Evolutionary conservation across 805 yeast species (phyloP), one percentile per base, ranked within the genome.

Genomic region (Saccharomyces eubayanus): DNA sequence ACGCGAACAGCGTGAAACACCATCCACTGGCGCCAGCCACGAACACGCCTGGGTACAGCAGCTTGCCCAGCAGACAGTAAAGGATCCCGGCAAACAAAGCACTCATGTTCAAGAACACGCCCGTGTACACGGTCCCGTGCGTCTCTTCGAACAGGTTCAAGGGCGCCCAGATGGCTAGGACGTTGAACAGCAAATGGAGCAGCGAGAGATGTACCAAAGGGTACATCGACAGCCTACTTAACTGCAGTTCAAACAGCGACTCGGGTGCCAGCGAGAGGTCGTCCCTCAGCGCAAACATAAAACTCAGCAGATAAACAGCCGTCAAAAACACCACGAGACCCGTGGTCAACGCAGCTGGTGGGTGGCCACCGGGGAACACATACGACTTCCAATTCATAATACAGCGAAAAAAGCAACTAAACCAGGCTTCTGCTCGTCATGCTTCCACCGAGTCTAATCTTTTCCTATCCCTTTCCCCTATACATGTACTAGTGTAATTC

Each of bases 121-220:
- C 96, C 3, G 96, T 86, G 68, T 88, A 81, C 2, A 89, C 85
- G 0, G 97, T 89, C 5, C 97, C 97, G 62, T 88, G 85, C 24
- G 70, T 66, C 53, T 76, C 72, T 73, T 89, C 97, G 68, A 84
- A 89, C 51, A 75, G 74, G 11, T 84, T 73, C 61, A 89, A 67
- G 21, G 87, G 82, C 0, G 85, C 78, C 54, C 78, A 73, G 47
- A 89, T 64, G 1, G 85, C 77, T 41, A 81, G 55, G 8, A 80
- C 54, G 61, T 88, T 89, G 61, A 85, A 69, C 3, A 78, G 48
- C 65, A 89, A 71, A 65, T 89, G 96, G 51, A 83, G 56, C 24
- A 80, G 57, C 24, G 79, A 76, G n/a, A 73, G 62, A 68, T 89
- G 96, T 29, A 81, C 82, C 62, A 89, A 69, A 1, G 90, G 87